A percentile compares a stretch with the other conserved stretches of the same genome.
phyloP scores from a whole-genome alignment of 768 basidiomycete genomes.

The Mycena indigotica region DNA sequence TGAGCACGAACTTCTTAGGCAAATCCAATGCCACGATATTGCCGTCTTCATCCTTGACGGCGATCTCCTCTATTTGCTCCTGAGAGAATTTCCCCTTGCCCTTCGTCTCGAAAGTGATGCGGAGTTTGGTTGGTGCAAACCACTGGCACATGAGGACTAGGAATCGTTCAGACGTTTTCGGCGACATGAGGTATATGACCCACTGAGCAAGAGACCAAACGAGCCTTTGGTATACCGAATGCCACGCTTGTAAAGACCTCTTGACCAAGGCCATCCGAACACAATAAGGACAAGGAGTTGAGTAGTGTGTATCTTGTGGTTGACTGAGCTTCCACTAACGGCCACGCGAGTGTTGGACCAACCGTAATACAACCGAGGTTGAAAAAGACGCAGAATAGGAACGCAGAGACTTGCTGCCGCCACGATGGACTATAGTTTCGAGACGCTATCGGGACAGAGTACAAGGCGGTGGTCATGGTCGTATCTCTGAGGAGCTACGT shows the following conservation, averaged over 20 bases:
- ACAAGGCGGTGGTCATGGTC: background rate
- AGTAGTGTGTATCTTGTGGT: slow-evolving; percentile 52
- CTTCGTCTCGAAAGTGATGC: slow-evolving; percentile 72
- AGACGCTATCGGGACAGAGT: background rate
- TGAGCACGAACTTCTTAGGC: slow-evolving; percentile 79
- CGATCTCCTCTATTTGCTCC: slow-evolving; percentile 59
- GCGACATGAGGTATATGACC: slow-evolving; percentile 28
- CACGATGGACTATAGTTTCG: slow-evolving; percentile 55
- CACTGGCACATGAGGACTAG: slow-evolving; percentile 78
- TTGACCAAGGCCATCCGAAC: slow-evolving; percentile 60
- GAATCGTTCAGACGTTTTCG: background rate
- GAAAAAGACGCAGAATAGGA: slow-evolving; percentile 61
- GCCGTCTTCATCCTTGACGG: slow-evolving; percentile 59
- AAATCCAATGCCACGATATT: slow-evolving; percentile 62
- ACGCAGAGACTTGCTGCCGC: slow-evolving; percentile 48
- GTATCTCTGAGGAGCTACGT: too few species aligned
- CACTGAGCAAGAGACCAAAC: slow-evolving; percentile 75
- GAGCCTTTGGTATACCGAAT: slow-evolving; percentile 82
- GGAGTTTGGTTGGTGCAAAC: slow-evolving; percentile 77
- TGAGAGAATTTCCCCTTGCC: slow-evolving; percentile 64
- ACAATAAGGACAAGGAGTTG: slow-evolving; percentile 77
- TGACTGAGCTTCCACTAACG: background rate
- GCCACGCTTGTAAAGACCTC: slow-evolving; percentile 64
- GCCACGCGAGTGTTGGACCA: background rate
- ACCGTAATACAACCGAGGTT: slow-evolving; percentile 61